Conservation (phyloP, 495 filamentous ascomycete species). For the Penicillium desertorum region DNA sequence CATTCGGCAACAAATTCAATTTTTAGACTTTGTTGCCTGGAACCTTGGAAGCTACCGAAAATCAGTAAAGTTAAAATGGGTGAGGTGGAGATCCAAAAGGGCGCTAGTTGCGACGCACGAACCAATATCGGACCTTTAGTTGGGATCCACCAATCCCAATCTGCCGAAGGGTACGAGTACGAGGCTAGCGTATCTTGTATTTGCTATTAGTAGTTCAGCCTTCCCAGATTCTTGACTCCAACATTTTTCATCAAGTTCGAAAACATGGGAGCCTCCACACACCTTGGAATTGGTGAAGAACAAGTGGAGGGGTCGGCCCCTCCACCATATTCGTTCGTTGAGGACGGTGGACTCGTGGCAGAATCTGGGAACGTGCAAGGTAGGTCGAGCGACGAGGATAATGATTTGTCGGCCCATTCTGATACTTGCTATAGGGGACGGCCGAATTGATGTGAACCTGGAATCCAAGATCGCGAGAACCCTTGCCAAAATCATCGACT, state of each 20-base stretch:
- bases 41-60: too few species aligned
- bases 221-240: background rate
- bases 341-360: background rate
- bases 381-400: background rate
- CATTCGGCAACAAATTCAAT: too few species aligned
- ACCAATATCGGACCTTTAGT: background rate
- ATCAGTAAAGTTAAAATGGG: background rate
- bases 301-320: background rate
- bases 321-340: constrained; percentile 3
- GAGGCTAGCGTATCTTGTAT: background rate
- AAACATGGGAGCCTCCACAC: background rate
- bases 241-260: background rate
- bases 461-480: constrained; percentile 25
- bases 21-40: too few species aligned
- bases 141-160: background rate
- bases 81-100: background rate
- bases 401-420: background rate
- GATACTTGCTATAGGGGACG: constrained; percentile 16
- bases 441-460: constrained; percentile 26
- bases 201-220: background rate
- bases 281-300: background rate
- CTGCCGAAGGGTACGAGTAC: background rate
- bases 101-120: background rate
- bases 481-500: constrained; percentile 18
- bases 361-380: constrained; percentile 1